These are phyloP conservation scores for Colletotrichum sp. DNA, from an alignment of 2,329 filamentous ascomycete genomes.

Conservation along the genomic window DNA sequence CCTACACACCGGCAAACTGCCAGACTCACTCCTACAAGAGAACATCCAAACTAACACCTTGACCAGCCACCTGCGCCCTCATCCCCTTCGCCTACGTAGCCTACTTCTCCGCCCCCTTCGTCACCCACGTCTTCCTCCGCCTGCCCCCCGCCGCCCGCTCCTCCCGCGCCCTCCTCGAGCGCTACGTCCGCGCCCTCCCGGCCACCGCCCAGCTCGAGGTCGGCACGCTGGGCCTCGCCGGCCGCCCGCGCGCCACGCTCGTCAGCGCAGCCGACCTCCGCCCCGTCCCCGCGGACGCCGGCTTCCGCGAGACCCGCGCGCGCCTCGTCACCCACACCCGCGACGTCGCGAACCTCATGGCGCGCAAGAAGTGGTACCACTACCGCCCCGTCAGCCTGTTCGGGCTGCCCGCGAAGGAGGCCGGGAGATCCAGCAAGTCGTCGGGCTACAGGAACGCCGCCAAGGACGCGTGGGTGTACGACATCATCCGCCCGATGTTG, in stretches of 20 bases:
- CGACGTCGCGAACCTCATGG: slow-evolving; percentile 38
- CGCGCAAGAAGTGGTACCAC: slow-evolving; percentile 40
- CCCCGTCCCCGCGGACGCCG: slow-evolving; percentile 22
- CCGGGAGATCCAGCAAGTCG: background rate
- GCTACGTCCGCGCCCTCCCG: slow-evolving; percentile 54
- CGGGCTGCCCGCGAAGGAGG: slow-evolving; percentile 32
- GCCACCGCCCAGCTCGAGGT: slow-evolving; percentile 52
- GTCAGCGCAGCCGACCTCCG: slow-evolving; percentile 42
- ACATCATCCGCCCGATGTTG: slow-evolving; percentile 36
- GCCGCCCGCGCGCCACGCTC: slow-evolving; percentile 56
- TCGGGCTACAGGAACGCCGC: slow-evolving; percentile 20
- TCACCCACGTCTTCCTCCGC: slow-evolving; percentile 73
- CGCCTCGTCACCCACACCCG: slow-evolving; percentile 40
- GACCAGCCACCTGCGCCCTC: slow-evolving; percentile 65
- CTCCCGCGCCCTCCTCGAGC: slow-evolving; percentile 60
- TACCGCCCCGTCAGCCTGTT: slow-evolving; percentile 44
- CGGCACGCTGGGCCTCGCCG: slow-evolving; percentile 61
- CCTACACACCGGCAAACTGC: background rate
- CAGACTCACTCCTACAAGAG: background rate
- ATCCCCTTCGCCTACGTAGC: slow-evolving; percentile 69
- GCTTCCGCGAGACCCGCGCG: slow-evolving; percentile 28
- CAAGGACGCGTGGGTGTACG: slow-evolving; percentile 47
- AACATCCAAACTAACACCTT: background rate
- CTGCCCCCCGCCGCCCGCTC: slow-evolving; percentile 70
- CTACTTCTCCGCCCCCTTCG: slow-evolving; percentile 72